Percentiles rank a stretch among this genome's conserved stretches.
phyloP scores from a whole-genome alignment of 2,329 filamentous ascomycete genomes.

The Zalaria obscura region DNA sequence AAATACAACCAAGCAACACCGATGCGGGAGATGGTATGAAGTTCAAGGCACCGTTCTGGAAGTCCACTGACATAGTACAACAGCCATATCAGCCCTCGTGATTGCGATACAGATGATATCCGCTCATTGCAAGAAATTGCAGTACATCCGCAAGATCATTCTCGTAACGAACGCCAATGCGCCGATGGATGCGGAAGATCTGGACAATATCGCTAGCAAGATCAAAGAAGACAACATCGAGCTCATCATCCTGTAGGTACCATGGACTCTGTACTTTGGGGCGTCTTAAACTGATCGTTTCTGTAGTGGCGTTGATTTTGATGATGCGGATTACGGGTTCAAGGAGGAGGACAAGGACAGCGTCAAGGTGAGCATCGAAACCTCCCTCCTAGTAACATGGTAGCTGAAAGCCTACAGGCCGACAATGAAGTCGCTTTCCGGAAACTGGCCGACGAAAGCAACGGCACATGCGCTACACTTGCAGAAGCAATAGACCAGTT shows the following conservation, averaged over 20 bases:
- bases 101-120: slow-evolving; percentile 78
- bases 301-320: slow-evolving; percentile 74
- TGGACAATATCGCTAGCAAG: slow-evolving; percentile 56
- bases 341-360: slow-evolving; percentile 77
- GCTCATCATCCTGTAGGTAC: slow-evolving; percentile 57
- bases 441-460: slow-evolving; percentile 51
- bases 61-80: background rate
- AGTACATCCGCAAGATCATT: slow-evolving; percentile 68
- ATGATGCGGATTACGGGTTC: slow-evolving; percentile 76
- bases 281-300: slow-evolving; percentile 2
- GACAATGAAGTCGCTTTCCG: slow-evolving; percentile 59
- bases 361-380: slow-evolving; percentile 41
- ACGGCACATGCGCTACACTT: slow-evolving; percentile 68
- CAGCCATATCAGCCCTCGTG: slow-evolving; percentile 68
- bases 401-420: slow-evolving; percentile 24
- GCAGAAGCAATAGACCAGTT: slow-evolving; percentile 74
- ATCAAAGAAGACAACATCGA: slow-evolving; percentile 66
- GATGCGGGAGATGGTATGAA: slow-evolving; percentile 54
- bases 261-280: background rate
- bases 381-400: background rate
- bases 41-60: background rate
- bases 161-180: slow-evolving; percentile 74
- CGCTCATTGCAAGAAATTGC: slow-evolving; percentile 63
- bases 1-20: slow-evolving; percentile 54
- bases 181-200: slow-evolving; percentile 55